phyloP scores from a whole-genome alignment of 257 asterid genomes.

The Parsonsia alboflavescens region DNA sequence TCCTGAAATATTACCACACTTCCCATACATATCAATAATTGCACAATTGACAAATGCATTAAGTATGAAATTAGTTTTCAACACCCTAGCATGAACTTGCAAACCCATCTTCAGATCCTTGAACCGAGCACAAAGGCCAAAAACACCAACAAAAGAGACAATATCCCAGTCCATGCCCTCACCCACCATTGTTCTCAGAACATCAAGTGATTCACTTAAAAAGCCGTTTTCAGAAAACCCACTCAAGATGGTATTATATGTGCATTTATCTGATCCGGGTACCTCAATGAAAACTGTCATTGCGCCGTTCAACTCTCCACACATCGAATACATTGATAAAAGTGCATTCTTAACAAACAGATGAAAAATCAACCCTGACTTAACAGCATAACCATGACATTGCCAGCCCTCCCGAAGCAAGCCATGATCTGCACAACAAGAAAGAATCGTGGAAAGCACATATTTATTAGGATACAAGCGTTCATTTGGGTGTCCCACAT shows the following conservation, averaged over 20 bases:
- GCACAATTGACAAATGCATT: conserved; percentile 60
- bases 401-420: conserved; percentile 60
- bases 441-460: conserved; percentile 59
- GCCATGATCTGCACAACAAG: conserved; percentile 53
- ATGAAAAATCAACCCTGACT: conserved; percentile 60
- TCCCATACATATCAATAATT: conserved; percentile 73
- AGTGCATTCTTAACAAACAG: conserved; percentile 69
- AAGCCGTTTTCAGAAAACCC: conserved; percentile 53
- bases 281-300: conserved; percentile 40
- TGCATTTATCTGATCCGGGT: conserved; percentile 48
- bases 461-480: conserved; percentile 49
- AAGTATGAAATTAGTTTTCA: conserved; percentile 40
- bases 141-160: conserved; percentile 48
- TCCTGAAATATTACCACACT: conserved; percentile 52
- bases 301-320: conserved; percentile 41
- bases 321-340: conserved; percentile 49
- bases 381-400: conserved; percentile 69
- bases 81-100: conserved; percentile 49
- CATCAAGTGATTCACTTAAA: conserved; percentile 35
- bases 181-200: conserved; percentile 39
- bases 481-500: conserved; percentile 1
- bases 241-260: conserved; percentile 54
- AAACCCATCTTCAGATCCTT: conserved; percentile 55
- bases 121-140: conserved; percentile 54
- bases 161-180: conserved; percentile 50